Base-by-base conservation (phyloP, 441 rosid species). In the Lagerstroemia fauriei region DNA sequence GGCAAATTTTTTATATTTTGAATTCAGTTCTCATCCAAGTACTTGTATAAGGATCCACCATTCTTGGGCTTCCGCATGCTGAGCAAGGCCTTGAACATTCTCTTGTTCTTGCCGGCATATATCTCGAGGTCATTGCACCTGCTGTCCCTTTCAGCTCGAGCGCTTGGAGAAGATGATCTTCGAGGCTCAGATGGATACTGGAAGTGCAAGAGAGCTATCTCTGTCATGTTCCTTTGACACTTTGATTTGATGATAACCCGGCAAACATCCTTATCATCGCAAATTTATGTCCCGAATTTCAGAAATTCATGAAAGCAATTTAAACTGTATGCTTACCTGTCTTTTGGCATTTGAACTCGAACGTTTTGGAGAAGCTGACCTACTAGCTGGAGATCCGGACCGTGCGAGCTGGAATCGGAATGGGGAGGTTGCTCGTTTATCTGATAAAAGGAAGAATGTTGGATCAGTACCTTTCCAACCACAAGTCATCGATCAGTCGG, bases 41-140 rank as follows among this genome's bases (percentile, higher is more conserved):
- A 84, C 79, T 87, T 89, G 83, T 86, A 81, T 27, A 88, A 38
- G 9, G 84, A 34, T 61, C 73, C 84, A 65, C 92, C 90, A 82
- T 85, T 88, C 84, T 81, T 90, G 24, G 94, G 76, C 85, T 88
- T 92, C 85, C 89, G 88, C 92, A 92, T 84, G 91, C 97, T 89
- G 69, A 92, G 91, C 89, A 94, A 80, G 75, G 97, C 93, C 90
- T 91, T 93, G 73, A 93, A 81, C 44, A 89, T 85, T 78, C 89
- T 86, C 81, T 85, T 89, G 88, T 88, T 91, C 86, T 89, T 90
- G 90, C 92, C 81, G 14, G 91, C 87, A 87, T 91, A 83, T 57
- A 79, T 83, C 41, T 89, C 88, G 32, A 78, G 79, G 1, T 92
- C 94, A n/a, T 81, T 83, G 76, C 61, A 48, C 65, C 82, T 81